These are phyloP conservation scores for Agaricales sp. DNA, from an alignment of 1,284 basidiomycete genomes.

Conservation along the genomic window DNA sequence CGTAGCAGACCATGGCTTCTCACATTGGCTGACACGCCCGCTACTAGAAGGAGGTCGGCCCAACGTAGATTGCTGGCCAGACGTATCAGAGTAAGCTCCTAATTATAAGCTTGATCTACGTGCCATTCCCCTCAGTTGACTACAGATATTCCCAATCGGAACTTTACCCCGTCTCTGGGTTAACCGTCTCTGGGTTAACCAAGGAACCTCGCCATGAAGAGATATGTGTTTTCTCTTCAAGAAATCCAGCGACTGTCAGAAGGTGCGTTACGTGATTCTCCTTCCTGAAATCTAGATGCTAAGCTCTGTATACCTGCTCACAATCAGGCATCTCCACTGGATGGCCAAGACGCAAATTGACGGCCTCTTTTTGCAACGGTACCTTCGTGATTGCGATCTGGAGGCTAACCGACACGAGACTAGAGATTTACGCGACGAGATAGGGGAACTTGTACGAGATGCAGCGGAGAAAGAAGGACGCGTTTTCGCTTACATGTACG, in stretches of 20 bases:
- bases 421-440: slow-evolving; percentile 54
- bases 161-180: slow-evolving; percentile 56
- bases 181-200: slow-evolving; percentile 20
- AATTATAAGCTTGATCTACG: no score
- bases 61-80: slow-evolving; percentile 68
- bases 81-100: slow-evolving; percentile 41
- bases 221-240: slow-evolving; percentile 62
- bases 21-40: slow-evolving; percentile 68
- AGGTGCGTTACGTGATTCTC: no score
- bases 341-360: slow-evolving; percentile 72
- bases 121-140: neutral
- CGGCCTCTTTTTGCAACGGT: slow-evolving; percentile 69
- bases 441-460: slow-evolving; percentile 56
- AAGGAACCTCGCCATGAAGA: slow-evolving; percentile 42
- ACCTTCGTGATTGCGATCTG: slow-evolving; percentile 52
- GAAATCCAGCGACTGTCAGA: slow-evolving; percentile 60
- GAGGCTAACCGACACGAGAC: slow-evolving; percentile 43
- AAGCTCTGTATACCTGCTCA: no score
- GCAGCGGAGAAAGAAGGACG: slow-evolving; percentile 68
- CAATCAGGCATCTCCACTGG: slow-evolving; percentile 75
- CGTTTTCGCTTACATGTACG: slow-evolving; percentile 72
- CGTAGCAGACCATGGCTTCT: slow-evolving; percentile 64
- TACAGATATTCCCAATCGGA: slow-evolving; percentile 54
- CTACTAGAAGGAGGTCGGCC: slow-evolving; percentile 55
- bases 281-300: neutral